Percentiles rank a stretch among this genome's conserved stretches.
These are phyloP conservation scores for Exophiala sp. DNA, from an alignment of 2,329 filamentous ascomycete species.

Conservation along the genomic window DNA sequence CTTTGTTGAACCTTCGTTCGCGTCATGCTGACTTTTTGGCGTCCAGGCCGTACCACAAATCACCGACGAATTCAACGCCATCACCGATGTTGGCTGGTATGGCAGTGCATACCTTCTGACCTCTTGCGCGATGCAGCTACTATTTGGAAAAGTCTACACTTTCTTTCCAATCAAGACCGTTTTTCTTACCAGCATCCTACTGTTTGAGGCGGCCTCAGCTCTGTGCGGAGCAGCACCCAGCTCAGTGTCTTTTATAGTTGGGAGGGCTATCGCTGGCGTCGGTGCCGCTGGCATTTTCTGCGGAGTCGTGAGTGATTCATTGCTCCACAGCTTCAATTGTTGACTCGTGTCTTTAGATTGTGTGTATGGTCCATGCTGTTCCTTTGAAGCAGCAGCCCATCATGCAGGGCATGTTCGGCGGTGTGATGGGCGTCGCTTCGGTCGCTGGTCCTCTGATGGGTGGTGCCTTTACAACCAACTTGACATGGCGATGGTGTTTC, in stretches of 20 bases:
- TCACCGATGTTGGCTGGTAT: slow-evolving; percentile 49
- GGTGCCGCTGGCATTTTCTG: slow-evolving; percentile 39
- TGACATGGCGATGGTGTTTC: slow-evolving; percentile 41
- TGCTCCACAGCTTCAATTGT: neutral
- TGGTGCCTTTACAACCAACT: slow-evolving; percentile 37
- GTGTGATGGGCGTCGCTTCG: slow-evolving; percentile 38
- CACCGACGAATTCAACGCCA: slow-evolving; percentile 45
- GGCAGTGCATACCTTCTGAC: slow-evolving; percentile 46
- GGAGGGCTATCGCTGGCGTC: slow-evolving; percentile 40
- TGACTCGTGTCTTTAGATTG: slow-evolving; percentile 31
- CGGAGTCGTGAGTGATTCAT: slow-evolving; percentile 29
- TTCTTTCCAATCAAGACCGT: slow-evolving; percentile 44
- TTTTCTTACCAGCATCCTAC: slow-evolving; percentile 37
- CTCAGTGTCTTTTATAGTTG: slow-evolving; percentile 39
- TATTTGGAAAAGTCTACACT: slow-evolving; percentile 44
- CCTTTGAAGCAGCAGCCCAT: slow-evolving; percentile 38
- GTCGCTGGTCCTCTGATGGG: slow-evolving; percentile 44
- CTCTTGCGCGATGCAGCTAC: slow-evolving; percentile 39
- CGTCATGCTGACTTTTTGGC: slow-evolving; percentile 32
- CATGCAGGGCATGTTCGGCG: slow-evolving; percentile 38
- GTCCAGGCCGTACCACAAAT: slow-evolving; percentile 47
- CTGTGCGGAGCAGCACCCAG: slow-evolving; percentile 38
- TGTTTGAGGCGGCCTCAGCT: slow-evolving; percentile 43
- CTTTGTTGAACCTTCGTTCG: slow-evolving; percentile 4
- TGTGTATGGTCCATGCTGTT: slow-evolving; percentile 39